Conservation (phyloP, 495 filamentous ascomycete genomes). For the Neohortaea acidophila region DNA sequence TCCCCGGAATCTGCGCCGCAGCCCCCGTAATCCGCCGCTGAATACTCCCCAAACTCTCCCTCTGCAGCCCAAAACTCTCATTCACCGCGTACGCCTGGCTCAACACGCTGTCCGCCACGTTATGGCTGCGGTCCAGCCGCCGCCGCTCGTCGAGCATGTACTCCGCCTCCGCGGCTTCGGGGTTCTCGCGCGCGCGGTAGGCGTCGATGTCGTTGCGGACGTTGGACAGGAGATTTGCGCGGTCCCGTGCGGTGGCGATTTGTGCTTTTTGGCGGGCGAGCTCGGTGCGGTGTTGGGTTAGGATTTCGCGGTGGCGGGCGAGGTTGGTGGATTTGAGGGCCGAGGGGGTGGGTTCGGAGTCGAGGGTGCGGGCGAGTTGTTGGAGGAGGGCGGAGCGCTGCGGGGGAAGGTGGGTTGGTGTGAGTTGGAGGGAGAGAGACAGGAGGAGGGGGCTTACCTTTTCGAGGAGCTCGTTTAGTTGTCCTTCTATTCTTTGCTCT, state of each 20-base stretch:
- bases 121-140: conserved; percentile 73
- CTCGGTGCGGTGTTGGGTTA: conserved; percentile 73
- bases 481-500: conserved; percentile 60
- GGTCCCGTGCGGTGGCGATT: conserved; percentile 61
- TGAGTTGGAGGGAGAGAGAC: not conserved
- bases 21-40: conserved; percentile 77
- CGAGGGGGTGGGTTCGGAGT: conserved; percentile 86
- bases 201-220: conserved; percentile 84
- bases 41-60: conserved; percentile 71
- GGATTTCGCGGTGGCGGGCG: conserved; percentile 76
- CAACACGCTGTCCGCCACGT: conserved; percentile 74
- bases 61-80: conserved; percentile 73
- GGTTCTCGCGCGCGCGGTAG: conserved; percentile 51
- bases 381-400: conserved; percentile 70
- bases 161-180: conserved; percentile 68
- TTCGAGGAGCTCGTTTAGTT: conserved; percentile 73
- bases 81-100: conserved; percentile 96
- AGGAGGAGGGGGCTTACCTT: conserved; percentile 33
- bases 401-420: not conserved
- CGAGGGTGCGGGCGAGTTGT: conserved; percentile 77
- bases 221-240: conserved; percentile 78
- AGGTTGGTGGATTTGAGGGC: conserved; percentile 92
- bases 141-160: conserved; percentile 90
- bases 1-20: conserved; percentile 77
- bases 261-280: conserved; percentile 51